phyloP scores from a whole-genome alignment of 2,329 filamentous ascomycete genomes.

The Talaromyces sp. region DNA sequence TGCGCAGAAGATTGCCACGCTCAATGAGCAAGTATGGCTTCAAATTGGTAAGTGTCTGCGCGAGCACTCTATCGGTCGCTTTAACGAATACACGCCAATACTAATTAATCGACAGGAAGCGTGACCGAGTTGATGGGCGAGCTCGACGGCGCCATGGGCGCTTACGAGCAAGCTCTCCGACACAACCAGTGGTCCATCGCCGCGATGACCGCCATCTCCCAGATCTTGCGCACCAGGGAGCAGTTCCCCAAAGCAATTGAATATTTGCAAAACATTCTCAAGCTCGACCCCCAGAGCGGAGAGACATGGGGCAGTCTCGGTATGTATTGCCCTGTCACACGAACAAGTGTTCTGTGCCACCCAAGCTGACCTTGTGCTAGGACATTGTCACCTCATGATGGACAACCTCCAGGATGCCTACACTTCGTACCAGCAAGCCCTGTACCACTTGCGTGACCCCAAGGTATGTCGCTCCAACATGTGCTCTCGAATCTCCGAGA shows the following conservation, averaged over 20 bases:
- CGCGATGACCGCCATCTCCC: conserved; percentile 90
- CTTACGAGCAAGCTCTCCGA: conserved; percentile 83
- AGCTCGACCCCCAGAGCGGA: conserved; percentile 81
- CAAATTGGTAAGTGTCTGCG: conserved; percentile 67
- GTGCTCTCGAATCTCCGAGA: not conserved
- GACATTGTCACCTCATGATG: conserved; percentile 99
- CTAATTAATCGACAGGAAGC: conserved; percentile 53
- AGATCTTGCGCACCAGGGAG: conserved; percentile 84
- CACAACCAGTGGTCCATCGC: conserved; percentile 84
- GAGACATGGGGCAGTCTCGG: conserved; percentile 95
- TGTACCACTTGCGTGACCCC: conserved; percentile 87
- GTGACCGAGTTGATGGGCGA: conserved; percentile 84
- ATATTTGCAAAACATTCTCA: conserved; percentile 83
- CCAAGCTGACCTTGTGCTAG: conserved; percentile 39
- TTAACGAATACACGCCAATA: not conserved
- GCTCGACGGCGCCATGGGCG: conserved; percentile 78
- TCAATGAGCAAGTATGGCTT: conserved; percentile 88
- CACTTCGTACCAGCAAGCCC: conserved; percentile 88
- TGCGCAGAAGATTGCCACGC: conserved; percentile 66
- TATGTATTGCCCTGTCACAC: conserved; percentile 38
- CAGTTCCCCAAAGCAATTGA: conserved; percentile 92
- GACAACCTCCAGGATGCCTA: conserved; percentile 97
- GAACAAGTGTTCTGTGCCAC: conserved; percentile 2
- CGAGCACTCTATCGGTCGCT: conserved; percentile 3
- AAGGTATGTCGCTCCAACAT: conserved; percentile 56